Evolutionary conservation across 208 protist species (phyloP).

Genomic region (Acanthamoeba castellanii): DNA sequence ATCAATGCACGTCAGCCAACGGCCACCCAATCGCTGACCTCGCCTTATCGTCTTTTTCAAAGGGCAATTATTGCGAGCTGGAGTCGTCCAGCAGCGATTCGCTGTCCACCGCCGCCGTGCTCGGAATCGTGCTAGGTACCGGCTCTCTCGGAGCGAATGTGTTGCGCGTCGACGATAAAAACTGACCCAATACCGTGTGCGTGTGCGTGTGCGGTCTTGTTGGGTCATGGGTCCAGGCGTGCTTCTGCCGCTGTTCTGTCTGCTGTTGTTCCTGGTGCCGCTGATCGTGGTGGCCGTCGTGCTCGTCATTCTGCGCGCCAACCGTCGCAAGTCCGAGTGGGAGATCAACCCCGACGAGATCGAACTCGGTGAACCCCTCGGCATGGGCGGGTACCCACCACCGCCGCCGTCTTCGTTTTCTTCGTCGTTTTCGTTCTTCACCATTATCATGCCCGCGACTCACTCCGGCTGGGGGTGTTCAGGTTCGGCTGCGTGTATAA

Average conservation of each 20-base stretch:
- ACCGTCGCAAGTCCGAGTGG: not conserved
- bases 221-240: not conserved
- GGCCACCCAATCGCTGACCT: too few relatives aligned
- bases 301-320: not conserved
- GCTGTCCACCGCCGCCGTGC: constrained; percentile 6
- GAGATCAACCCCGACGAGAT: constrained; percentile 54
- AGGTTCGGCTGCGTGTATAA: not conserved
- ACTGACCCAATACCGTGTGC: too few relatives aligned
- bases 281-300: not conserved
- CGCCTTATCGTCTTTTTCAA: too few relatives aligned
- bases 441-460: too few relatives aligned
- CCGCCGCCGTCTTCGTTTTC: too few relatives aligned
- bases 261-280: not conserved
- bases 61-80: constrained; percentile 4
- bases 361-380: not conserved
- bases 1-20: too few relatives aligned
- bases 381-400: constrained; percentile 15
- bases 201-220: too few relatives aligned
- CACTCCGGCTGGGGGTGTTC: too few relatives aligned
- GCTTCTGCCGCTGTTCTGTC: not conserved
- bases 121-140: not conserved
- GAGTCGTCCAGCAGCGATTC: not conserved
- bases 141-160: too few relatives aligned
- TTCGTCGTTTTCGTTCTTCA: too few relatives aligned
- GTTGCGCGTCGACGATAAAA: too few relatives aligned